phyloP scores from a whole-genome alignment of 805 yeast species.

The Saturnispora zaruensis region DNA sequence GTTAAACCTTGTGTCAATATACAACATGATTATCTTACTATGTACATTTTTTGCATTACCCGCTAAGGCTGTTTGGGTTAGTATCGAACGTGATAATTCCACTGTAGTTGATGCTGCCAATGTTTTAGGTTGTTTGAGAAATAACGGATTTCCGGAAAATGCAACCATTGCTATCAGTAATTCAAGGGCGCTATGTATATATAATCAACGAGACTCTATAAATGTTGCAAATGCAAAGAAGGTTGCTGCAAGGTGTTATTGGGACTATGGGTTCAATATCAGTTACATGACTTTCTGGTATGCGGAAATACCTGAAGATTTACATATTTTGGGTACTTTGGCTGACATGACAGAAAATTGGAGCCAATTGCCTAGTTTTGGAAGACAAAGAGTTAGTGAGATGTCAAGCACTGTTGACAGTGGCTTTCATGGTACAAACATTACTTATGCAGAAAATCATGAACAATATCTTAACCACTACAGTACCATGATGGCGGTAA shows the following conservation, averaged over 20 bases:
- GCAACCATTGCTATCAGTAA: neutral
- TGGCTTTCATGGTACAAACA: neutral
- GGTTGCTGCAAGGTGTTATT: neutral
- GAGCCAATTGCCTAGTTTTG: neutral
- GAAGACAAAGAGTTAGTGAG: neutral
- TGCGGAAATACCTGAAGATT: neutral
- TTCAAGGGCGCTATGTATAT: neutral
- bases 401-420: neutral
- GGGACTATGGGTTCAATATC: neutral
- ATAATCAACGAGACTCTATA: neutral
- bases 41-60: neutral
- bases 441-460: no score
- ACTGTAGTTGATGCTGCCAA: neutral
- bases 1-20: neutral
- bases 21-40: no score
- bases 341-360: neutral
- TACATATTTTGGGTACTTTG: neutral
- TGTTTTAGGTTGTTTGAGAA: neutral
- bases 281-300: neutral
- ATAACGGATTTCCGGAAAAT: neutral
- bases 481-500: no score
- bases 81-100: neutral
- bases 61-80: neutral
- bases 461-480: no score
- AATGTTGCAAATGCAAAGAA: neutral